Evolutionary conservation across 2,329 filamentous ascomycete genomes (phyloP), one percentile per base, ranked within the genome.

Genomic region (Emericellopsis atlantica): DNA sequence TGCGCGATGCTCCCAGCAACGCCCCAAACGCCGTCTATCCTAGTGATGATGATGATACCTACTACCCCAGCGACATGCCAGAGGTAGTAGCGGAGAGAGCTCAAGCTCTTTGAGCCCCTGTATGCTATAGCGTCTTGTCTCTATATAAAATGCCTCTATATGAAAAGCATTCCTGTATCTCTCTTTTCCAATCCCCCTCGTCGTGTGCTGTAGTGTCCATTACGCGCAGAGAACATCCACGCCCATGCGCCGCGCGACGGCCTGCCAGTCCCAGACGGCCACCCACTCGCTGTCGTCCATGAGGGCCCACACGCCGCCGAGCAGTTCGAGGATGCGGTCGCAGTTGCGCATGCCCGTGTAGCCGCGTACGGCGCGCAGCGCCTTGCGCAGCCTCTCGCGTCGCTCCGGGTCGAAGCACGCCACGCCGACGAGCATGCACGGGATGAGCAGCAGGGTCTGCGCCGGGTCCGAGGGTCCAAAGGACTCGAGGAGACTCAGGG

Each of bases 251-350:
- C 62, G 57, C 1, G 75, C 74, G 23, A 79, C 65, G 4, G 61
- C 60, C 45, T 79, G 75, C 76, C 76, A 81, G 53, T 81, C 77
- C 77, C 77, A 81, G 7, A 72, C 74, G 15, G 65, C 64, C 22
- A 63, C 49, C 69, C 74, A 79, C 39, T 79, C 71, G 16, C 69
- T 72, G 9, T 56, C 54, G 22, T 70, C 72, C 73, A 80, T 79
- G 18, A 73, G 61, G 18, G 61, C 56, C 76, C 76, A 81, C 4
- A 80, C 61, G 48, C 72, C 68, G 47, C 76, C 70, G 11, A 81
- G 63, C 1, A 81, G 55, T 44, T 74, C 61, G 14, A 60, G 46
- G 4, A 71, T 70, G 11, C 68, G 64, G 46, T 78, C 70, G 23
- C 72, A 70, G 49, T 78, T 79, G 21, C 70, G 65, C 23, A 80